Conservation (phyloP, 306 rosid species). For the Rosa rugosa region DNA sequence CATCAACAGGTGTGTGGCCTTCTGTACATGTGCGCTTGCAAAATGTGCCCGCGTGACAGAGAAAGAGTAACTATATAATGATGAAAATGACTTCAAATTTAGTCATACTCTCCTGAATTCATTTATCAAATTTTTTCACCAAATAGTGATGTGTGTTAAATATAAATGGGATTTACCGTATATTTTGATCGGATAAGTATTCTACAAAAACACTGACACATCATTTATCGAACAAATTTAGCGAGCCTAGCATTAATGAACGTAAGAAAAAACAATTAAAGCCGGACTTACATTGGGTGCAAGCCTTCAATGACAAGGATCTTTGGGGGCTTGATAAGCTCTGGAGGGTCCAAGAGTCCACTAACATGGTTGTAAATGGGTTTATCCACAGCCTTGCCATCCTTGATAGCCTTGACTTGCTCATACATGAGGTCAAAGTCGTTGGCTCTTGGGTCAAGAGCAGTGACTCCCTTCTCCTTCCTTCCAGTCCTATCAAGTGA, state of each 20-base stretch:
- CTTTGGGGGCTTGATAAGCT: conserved; percentile 90
- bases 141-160: neutral
- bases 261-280: neutral
- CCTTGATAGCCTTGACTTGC: conserved; percentile 85
- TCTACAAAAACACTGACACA: neutral
- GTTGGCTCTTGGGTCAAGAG: conserved; percentile 95
- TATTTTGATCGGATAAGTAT: neutral
- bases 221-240: neutral
- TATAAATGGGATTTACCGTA: neutral
- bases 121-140: neutral
- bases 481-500: conserved; percentile 92
- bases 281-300: conserved; percentile 83
- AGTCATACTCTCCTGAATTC: no score
- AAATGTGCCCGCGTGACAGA: neutral
- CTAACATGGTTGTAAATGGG: conserved; percentile 94
- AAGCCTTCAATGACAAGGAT: conserved; percentile 97
- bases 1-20: conserved; percentile 11
- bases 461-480: conserved; percentile 91
- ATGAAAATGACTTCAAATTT: neutral
- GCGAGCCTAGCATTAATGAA: neutral
- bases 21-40: neutral
- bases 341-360: conserved; percentile 97
- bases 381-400: conserved; percentile 68
- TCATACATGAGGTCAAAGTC: conserved; percentile 95
- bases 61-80: neutral